Evolutionary conservation across 148 eudicot genomes (phyloP).

Genomic region (Selenicereus undatus): DNA sequence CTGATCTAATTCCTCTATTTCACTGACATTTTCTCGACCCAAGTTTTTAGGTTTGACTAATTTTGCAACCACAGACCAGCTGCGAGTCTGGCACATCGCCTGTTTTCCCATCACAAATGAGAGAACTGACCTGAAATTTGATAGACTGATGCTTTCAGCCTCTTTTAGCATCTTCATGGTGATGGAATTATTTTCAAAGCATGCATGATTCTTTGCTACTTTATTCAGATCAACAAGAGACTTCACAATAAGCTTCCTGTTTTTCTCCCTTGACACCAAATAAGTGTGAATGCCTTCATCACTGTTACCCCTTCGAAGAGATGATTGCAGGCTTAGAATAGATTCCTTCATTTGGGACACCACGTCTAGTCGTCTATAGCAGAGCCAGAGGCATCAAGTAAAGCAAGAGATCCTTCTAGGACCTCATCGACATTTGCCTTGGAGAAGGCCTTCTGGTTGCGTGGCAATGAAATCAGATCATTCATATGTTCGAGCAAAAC

Average conservation of each 20-base stretch:
- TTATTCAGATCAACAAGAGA: background rate
- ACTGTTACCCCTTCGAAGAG: constrained; percentile 17
- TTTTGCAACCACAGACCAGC: constrained; percentile 20
- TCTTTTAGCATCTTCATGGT: constrained; percentile 12
- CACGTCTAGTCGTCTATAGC: constrained; percentile 5
- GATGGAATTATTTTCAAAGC: background rate
- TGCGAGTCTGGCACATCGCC: background rate
- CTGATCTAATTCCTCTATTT: constrained; percentile 1
- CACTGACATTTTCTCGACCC: background rate
- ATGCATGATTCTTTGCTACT: background rate
- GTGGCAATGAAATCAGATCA: background rate
- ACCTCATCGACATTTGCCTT: background rate
- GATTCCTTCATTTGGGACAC: constrained; percentile 19
- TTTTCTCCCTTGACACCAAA: constrained; percentile 15
- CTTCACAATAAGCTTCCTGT: constrained; percentile 17
- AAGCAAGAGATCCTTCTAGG: constrained; percentile 17
- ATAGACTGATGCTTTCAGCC: constrained; percentile 20
- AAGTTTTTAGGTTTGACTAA: constrained; percentile 11
- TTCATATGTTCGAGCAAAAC: constrained; percentile 7
- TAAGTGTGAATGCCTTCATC: background rate
- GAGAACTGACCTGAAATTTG: constrained; percentile 16
- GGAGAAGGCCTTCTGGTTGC: background rate
- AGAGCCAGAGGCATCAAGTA: constrained; percentile 21
- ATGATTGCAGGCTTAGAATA: constrained; percentile 20
- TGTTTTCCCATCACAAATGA: constrained; percentile 9